Evolutionary conservation across 129 eudicot genomes (phyloP), one percentile per base, ranked within the genome.

Genomic region (Scalesia atractyloides): DNA sequence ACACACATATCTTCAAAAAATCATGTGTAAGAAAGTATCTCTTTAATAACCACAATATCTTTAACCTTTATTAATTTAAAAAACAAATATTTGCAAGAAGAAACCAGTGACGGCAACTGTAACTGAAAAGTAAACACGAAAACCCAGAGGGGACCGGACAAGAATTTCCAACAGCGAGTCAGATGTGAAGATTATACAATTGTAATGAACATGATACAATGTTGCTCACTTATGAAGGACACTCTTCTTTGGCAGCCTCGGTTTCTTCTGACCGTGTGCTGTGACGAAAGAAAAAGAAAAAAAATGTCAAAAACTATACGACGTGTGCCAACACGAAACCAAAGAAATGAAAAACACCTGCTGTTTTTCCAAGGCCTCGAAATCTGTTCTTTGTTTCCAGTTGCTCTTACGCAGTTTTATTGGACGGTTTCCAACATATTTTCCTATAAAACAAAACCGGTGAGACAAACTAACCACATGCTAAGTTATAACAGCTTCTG

Each of bases 401-500:
- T 84, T 92, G 91, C 98, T 89, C 84, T 87, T 92, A 15, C 89
- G 91, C 52, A 92, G 91, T 83, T 89, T 89, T 51, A 92, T 87
- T 19, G 98, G 96, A 16, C 98, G 91, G 43, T 92, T 92, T 60
- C 98, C 98, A 46, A 92, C 98, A 71, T 92, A 92, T 69, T 92
- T 92, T 5, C 94, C 98, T 89, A 79, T 5, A 48, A 18, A 15
- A 68, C 26, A n/a, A 41, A 47, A 5, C 53, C 34, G 17, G 1
- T 11, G 9, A 22, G 14, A 34, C 56, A 30, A 20, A 51, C 39
- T 5, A 43, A 56, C 17, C 9, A 24, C 24, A 53, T 16, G n/a
- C n/a, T n/a, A n/a, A n/a, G n/a, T n/a, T n/a, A n/a, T n/a, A n/a
- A n/a, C n/a, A n/a, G n/a, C n/a, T n/a, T n/a, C n/a, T n/a, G n/a